These are phyloP conservation scores for Amphibolis antarctica DNA, from an alignment of 106 monocot genomes.

Conservation along the genomic window DNA sequence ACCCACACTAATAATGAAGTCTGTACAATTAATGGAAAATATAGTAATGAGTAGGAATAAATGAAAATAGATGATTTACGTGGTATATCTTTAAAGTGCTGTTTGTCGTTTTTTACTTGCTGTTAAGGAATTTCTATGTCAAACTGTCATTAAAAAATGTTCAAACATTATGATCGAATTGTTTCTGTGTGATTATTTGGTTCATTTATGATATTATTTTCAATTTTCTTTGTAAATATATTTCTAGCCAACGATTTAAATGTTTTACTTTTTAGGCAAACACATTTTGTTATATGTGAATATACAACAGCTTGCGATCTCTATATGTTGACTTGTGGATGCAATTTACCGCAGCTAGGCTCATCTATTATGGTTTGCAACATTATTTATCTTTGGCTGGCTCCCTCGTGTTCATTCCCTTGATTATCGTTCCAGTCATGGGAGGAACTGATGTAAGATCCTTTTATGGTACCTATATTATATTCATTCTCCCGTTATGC, in stretches of 20 bases:
- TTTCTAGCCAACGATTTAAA: background rate
- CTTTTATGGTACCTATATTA: background rate
- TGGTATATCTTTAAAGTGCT: too few species aligned
- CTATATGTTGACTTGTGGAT: background rate
- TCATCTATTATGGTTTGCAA: slow-evolving; percentile 76
- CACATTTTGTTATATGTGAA: background rate
- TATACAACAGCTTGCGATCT: background rate
- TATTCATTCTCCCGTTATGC: background rate
- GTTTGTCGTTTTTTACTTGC: too few species aligned
- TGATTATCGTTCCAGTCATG: slow-evolving; percentile 89
- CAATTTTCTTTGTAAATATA: background rate
- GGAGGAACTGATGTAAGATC: slow-evolving; percentile 86
- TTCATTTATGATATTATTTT: background rate
- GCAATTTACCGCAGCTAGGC: slow-evolving; percentile 36
- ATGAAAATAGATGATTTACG: too few species aligned
- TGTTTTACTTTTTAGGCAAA: background rate
- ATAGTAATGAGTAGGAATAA: too few species aligned
- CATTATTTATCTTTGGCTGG: slow-evolving; percentile 87
- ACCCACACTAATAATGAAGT: too few species aligned
- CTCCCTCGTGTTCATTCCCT: slow-evolving; percentile 90
- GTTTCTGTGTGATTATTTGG: too few species aligned
- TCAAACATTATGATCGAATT: too few species aligned
- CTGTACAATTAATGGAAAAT: too few species aligned
- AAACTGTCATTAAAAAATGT: background rate
- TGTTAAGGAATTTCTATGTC: background rate